Base-by-base conservation (phyloP, 768 basidiomycete species). In the Phlegmacium glaucopus region DNA sequence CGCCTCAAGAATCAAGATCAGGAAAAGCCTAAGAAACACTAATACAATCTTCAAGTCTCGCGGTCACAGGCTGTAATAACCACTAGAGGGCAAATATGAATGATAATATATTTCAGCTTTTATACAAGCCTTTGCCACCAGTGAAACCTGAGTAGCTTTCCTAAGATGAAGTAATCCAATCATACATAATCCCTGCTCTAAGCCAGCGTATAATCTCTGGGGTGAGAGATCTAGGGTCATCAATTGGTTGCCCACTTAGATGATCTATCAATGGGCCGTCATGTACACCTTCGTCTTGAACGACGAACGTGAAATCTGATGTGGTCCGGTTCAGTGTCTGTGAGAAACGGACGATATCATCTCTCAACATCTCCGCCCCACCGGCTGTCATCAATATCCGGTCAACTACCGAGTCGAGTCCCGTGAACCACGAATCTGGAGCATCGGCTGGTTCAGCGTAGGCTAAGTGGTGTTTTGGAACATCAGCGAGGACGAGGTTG, bases 351-450 rank as follows among this genome's bases (percentile, higher is more conserved):
- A 47, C 39, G 17, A 63, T 60, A 16, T 61, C 57, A 32, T 64
- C 65, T 4, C 42, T 44, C 48, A 65, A 47, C 25, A 55, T 18
- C 47, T 68, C 65, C 3, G 34, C 38, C 1, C 44, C 53, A 9
- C 66, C 65, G 6, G 53, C 54, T 9, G 62, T 62, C 26, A 68
- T 51, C 6, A 68, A 32, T 2, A 65, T 38, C 27, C 56, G 50
- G 6, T 52, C 50, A 6, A 64, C 61, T 8, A 62, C 35, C 1
- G 27, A 22, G 18, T 61, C 60, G 9, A 62, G 35, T 1, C 56
- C 60, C 1, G 48, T 42, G 42, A 62, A 63, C 67, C 67, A 68
- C 10, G 44, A 41, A 1, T 54, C 51, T 1, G 62, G 58, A 8
- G 61, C 61, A 34, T 53, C 42, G 17, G 41, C 16, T 0, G 61